Evolutionary conservation across 2,329 filamentous ascomycete genomes (phyloP).

Genomic region (Colletotrichum gloeosporioides): DNA sequence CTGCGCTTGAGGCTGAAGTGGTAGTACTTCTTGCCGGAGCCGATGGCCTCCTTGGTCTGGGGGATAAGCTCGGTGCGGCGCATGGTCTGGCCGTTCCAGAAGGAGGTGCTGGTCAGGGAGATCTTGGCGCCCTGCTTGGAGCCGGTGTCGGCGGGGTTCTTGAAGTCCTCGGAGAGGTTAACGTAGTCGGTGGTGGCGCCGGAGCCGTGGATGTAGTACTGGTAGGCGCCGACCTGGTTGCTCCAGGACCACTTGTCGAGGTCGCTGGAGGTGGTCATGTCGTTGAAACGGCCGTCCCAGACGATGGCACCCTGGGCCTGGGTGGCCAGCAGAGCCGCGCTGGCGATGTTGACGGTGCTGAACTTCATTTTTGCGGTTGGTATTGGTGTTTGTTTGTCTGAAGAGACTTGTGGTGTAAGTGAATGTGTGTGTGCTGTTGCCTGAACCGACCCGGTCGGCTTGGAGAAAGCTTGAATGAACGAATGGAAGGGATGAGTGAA

Average conservation of each 20-base stretch:
- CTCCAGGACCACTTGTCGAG: conserved; percentile 69
- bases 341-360: conserved; percentile 15
- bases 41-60: conserved; percentile 70
- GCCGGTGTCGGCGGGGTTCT: conserved; percentile 68
- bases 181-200: conserved; percentile 63
- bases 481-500: conserved; percentile 5
- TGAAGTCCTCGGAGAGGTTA: conserved; percentile 63
- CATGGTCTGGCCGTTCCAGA: conserved; percentile 77
- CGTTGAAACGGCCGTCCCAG: conserved; percentile 73
- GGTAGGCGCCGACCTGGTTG: conserved; percentile 73
- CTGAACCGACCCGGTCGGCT: conserved; percentile 16
- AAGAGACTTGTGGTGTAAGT: conserved; percentile 1
- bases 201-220: conserved; percentile 78
- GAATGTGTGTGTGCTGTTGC: neutral
- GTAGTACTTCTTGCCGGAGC: conserved; percentile 70
- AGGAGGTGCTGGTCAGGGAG: conserved; percentile 67
- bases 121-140: conserved; percentile 72
- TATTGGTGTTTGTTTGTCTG: neutral
- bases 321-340: conserved; percentile 17
- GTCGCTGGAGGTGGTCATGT: conserved; percentile 57
- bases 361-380: conserved; percentile 12
- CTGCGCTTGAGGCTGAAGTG: conserved; percentile 73
- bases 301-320: conserved; percentile 38
- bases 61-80: conserved; percentile 77
- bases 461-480: conserved; percentile 16